A percentile compares a stretch with the other conserved stretches of the same genome.
Conservation (phyloP, 208 protist species). For the Acanthamoeba sp. region DNA sequence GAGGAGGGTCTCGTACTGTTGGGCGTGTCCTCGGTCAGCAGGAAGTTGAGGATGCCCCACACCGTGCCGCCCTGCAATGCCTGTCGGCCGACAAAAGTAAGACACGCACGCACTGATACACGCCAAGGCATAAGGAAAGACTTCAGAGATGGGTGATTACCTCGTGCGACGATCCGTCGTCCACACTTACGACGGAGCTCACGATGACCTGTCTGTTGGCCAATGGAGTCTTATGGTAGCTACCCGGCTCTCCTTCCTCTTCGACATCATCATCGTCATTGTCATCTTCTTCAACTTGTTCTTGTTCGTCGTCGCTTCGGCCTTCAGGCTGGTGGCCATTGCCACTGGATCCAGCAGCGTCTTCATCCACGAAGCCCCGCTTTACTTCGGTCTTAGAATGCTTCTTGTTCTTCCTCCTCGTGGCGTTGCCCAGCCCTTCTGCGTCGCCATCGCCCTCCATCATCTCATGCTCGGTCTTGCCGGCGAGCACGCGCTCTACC, state of each 20-base stretch:
- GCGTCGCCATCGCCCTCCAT: neutral
- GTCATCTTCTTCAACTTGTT: neutral
- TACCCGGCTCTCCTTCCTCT: neutral
- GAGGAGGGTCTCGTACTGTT: neutral
- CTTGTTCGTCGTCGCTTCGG: neutral
- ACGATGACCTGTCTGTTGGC: neutral
- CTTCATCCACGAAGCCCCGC: neutral
- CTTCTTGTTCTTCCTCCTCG: neutral
- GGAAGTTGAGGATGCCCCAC: constrained; percentile 42
- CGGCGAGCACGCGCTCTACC: constrained; percentile 10
- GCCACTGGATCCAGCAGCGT: too few relatives aligned
- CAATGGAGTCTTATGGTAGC: neutral
- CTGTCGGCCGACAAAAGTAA: neutral
- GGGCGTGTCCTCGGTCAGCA: neutral
- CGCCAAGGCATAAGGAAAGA: too few relatives aligned
- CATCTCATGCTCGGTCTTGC: neutral
- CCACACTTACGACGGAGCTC: neutral
- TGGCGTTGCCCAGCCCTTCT: neutral
- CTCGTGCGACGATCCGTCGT: neutral
- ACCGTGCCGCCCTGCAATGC: neutral
- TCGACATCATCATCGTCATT: neutral
- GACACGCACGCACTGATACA: neutral
- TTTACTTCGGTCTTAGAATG: neutral
- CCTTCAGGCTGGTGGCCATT: neutral
- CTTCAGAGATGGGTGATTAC: neutral